Evolutionary conservation across 129 eudicot species (phyloP).

Genomic region (Flaveria trinervia): DNA sequence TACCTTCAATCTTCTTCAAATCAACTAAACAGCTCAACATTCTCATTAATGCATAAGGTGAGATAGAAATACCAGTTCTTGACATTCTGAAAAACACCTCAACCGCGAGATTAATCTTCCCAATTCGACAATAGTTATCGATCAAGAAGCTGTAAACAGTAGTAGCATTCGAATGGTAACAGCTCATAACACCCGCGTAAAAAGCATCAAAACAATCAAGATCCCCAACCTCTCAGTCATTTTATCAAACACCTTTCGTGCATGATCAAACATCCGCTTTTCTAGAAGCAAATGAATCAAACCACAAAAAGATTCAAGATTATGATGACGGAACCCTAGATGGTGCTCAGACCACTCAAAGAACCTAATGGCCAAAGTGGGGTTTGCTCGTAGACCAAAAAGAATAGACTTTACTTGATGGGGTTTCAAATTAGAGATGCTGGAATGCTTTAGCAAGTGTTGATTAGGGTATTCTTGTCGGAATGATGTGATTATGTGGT

Average conservation of each 20-base stretch:
- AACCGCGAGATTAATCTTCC: slow-evolving; percentile 50
- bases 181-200: slow-evolving; percentile 33
- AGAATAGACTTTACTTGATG: slow-evolving; percentile 45
- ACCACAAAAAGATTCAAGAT: slow-evolving; percentile 46
- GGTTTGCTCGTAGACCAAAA: slow-evolving; percentile 50
- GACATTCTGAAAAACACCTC: slow-evolving; percentile 44
- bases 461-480: slow-evolving; percentile 38
- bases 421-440: slow-evolving; percentile 35
- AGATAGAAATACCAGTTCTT: slow-evolving; percentile 34
- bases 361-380: slow-evolving; percentile 59
- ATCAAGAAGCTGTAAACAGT: slow-evolving; percentile 60
- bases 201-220: slow-evolving; percentile 55
- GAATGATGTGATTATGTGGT: slow-evolving; percentile 44
- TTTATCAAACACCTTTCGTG: slow-evolving; percentile 58
- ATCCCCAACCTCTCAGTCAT: slow-evolving; percentile 45
- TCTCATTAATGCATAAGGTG: slow-evolving; percentile 49
- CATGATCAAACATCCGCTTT: slow-evolving; percentile 58
- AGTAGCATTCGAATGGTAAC: slow-evolving; percentile 45
- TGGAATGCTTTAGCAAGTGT: slow-evolving; percentile 37
- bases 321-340: slow-evolving; percentile 48
- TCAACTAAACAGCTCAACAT: slow-evolving; percentile 54
- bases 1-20: slow-evolving; percentile 29
- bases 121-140: slow-evolving; percentile 55
- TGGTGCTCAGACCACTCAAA: slow-evolving; percentile 56
- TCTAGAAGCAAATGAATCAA: slow-evolving; percentile 50